Percentiles rank a stretch among this genome's conserved stretches.
phyloP scores from a whole-genome alignment of 768 basidiomycete species.

The Xerocomus potaroensis region DNA sequence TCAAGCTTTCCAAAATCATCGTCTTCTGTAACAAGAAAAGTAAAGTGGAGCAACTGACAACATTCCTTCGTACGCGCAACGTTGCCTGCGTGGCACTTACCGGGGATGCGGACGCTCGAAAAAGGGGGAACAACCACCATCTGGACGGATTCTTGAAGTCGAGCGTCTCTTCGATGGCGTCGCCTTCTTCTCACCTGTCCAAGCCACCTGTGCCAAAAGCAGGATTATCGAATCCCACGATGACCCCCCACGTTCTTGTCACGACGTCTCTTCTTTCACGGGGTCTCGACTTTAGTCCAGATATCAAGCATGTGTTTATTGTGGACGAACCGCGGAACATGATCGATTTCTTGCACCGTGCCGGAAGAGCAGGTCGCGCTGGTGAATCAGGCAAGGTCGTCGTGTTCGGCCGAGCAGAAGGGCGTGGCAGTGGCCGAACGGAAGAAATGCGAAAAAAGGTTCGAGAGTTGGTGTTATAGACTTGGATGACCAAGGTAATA shows the following conservation, averaged over 20 bases:
- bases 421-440: conserved; percentile 53
- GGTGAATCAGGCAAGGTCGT: conserved; percentile 68
- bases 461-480: conserved; percentile 29
- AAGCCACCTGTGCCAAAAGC: conserved; percentile 6
- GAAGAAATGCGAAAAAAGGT: conserved; percentile 51
- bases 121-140: conserved; percentile 69
- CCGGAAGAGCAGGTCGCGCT: conserved; percentile 78
- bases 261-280: conserved; percentile 90
- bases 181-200: background rate
- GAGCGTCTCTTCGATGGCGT: background rate
- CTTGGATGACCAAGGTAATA: too few relatives aligned
- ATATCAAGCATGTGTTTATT: conserved; percentile 78
- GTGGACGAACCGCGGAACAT: conserved; percentile 85
- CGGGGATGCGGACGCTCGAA: conserved; percentile 52
- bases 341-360: conserved; percentile 90
- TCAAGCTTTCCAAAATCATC: conserved; percentile 59
- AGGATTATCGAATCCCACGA: conserved; percentile 22
- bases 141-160: conserved; percentile 67
- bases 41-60: conserved; percentile 60
- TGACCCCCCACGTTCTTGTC: conserved; percentile 64
- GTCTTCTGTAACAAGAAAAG: conserved; percentile 79
- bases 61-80: conserved; percentile 54
- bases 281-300: conserved; percentile 82
- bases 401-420: conserved; percentile 67
- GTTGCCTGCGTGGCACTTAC: conserved; percentile 65